Conservation (phyloP, 2,329 filamentous ascomycete species). For the Cladorrhinum sp. region DNA sequence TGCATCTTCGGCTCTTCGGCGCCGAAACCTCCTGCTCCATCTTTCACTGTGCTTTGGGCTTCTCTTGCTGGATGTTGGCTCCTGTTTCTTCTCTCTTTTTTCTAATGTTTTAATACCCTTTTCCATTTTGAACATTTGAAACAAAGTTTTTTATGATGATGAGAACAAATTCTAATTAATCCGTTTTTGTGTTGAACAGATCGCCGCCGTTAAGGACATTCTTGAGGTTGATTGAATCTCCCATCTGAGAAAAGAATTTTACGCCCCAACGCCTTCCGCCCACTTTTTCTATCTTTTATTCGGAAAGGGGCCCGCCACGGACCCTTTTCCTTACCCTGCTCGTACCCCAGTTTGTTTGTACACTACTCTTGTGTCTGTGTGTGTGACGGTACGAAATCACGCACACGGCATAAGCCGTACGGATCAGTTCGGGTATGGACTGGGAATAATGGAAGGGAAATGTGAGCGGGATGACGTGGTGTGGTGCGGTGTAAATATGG, state of each 20-base stretch:
- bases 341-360: background rate
- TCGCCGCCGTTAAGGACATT: slow-evolving; percentile 3
- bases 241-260: background rate
- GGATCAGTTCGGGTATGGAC: no score
- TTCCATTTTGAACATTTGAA: background rate
- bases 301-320: background rate
- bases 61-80: background rate
- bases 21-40: background rate
- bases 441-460: no score
- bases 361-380: background rate
- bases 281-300: background rate
- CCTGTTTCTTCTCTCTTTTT: background rate
- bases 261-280: background rate
- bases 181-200: slow-evolving; percentile 1
- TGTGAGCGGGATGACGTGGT: no score
- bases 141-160: background rate
- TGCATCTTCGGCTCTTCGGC: background rate
- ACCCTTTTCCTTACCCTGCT: background rate
- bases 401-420: background rate
- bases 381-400: background rate
- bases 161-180: slow-evolving; percentile 9
- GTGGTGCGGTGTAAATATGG: no score
- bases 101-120: background rate
- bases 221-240: background rate
- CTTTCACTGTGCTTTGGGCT: background rate